phyloP scores from a whole-genome alignment of 306 rosid genomes.

The cucumber (Cucumis sativus) region Cucumber_9930_V3 NC_026660.2:28837001-28837500 shows the following conservation, averaged over 20 bases:
- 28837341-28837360: too few species aligned
- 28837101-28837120: slow-evolving; percentile 15
- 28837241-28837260: not conserved
- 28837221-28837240: not conserved
- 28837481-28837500: too few species aligned
- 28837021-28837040: not conserved
- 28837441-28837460: too few species aligned
- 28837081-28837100: slow-evolving; percentile 17
- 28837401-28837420: too few species aligned
- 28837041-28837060: not conserved
- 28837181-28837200: not conserved
- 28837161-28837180: not conserved
- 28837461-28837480: too few species aligned
- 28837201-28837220: not conserved
- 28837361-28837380: too few species aligned
- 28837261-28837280: not conserved
- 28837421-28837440: too few species aligned
- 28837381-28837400: too few species aligned
- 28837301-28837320: not conserved
- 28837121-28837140: slow-evolving; percentile 19
- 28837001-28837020: not conserved
- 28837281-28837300: not conserved
- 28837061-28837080: slow-evolving; percentile 17
- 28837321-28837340: too few species aligned
- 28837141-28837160: slow-evolving; percentile 9